These are phyloP conservation scores for Exophiala oligosperma DNA, from an alignment of 2,329 filamentous ascomycete genomes.

Conservation along the genomic window DNA sequence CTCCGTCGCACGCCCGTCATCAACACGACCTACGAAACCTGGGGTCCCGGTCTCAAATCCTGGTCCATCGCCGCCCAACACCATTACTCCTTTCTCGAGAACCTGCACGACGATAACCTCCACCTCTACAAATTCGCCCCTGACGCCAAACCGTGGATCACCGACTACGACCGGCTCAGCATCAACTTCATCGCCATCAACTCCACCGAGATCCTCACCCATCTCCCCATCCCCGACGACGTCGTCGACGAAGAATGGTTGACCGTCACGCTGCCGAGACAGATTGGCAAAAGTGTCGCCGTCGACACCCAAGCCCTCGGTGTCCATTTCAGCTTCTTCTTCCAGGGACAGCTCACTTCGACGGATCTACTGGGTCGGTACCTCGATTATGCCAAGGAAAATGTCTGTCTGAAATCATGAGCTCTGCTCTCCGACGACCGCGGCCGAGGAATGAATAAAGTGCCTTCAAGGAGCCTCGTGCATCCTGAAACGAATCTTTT, in stretches of 20 bases:
- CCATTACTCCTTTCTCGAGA: slow-evolving; percentile 39
- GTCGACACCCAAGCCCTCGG: slow-evolving; percentile 57
- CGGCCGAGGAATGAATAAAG: background rate
- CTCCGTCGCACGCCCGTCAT: slow-evolving; percentile 49
- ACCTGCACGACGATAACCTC: slow-evolving; percentile 34
- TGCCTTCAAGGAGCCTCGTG: no score
- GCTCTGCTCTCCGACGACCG: no score
- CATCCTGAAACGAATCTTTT: no score
- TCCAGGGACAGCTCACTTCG: slow-evolving; percentile 44
- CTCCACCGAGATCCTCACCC: slow-evolving; percentile 50
- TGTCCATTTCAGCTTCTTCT: slow-evolving; percentile 53
- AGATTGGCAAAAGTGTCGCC: slow-evolving; percentile 43
- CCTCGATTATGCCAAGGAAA: slow-evolving; percentile 53
- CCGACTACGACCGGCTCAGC: slow-evolving; percentile 53
- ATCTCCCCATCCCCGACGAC: slow-evolving; percentile 42
- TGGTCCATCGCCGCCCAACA: slow-evolving; percentile 24
- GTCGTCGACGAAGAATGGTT: slow-evolving; percentile 46
- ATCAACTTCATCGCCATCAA: slow-evolving; percentile 57
- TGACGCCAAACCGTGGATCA: slow-evolving; percentile 41
- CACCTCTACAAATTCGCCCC: slow-evolving; percentile 44
- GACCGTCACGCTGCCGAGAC: slow-evolving; percentile 38
- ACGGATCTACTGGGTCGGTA: slow-evolving; percentile 58
- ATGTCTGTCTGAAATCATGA: slow-evolving; percentile 42
- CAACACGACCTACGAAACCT: slow-evolving; percentile 47
- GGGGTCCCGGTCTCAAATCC: slow-evolving; percentile 8